Conservation (phyloP, 164 flowering plant genomes). For the Magnolia kwangsiensis region DNA sequence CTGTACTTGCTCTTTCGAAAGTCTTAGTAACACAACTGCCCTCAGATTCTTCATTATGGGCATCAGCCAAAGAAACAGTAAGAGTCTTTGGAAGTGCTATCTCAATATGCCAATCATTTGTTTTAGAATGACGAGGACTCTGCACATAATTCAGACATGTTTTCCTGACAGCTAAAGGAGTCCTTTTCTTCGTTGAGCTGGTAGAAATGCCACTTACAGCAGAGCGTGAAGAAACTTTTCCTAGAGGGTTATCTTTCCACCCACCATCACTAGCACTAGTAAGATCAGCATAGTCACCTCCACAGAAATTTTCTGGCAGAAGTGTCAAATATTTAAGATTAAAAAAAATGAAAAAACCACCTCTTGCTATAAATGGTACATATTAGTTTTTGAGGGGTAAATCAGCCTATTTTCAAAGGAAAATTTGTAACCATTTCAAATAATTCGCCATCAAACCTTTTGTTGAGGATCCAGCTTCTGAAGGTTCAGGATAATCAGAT, state of each 20-base stretch:
- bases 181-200: constrained; percentile 33
- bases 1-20: constrained; percentile 33
- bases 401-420: background rate
- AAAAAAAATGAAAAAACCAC: background rate
- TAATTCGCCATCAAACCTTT: constrained; percentile 43
- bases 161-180: constrained; percentile 50
- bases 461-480: constrained; percentile 75
- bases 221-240: constrained; percentile 23
- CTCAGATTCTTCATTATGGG: constrained; percentile 62
- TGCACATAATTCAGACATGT: constrained; percentile 31
- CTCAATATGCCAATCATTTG: constrained; percentile 71
- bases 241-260: constrained; percentile 35
- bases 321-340: background rate
- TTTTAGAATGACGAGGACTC: constrained; percentile 26
- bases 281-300: constrained; percentile 49
- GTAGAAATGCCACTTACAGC: background rate
- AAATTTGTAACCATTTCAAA: background rate
- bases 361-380: background rate
- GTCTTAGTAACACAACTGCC: constrained; percentile 56
- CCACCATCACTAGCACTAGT: constrained; percentile 44
- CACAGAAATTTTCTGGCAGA: constrained; percentile 50
- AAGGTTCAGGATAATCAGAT: constrained; percentile 54
- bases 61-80: constrained; percentile 26
- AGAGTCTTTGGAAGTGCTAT: constrained; percentile 53
- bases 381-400: background rate